These are phyloP conservation scores for Orbilia javanica DNA, from an alignment of 2,329 filamentous ascomycete species.

Conservation along the genomic window DNA sequence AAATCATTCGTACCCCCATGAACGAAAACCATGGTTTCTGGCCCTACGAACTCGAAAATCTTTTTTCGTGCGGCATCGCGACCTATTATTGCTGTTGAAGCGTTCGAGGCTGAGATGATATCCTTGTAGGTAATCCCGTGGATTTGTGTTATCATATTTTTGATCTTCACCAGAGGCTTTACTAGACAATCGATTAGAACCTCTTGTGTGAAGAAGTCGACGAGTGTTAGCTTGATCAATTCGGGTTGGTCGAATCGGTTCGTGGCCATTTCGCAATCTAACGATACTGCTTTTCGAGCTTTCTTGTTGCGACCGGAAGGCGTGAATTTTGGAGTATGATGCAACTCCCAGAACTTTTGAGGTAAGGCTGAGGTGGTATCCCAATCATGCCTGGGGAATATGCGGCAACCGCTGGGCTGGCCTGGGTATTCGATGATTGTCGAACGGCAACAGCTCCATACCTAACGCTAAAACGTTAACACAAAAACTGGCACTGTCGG, in stretches of 20 bases:
- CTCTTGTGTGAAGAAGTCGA: conserved; percentile 70
- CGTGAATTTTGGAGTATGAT: conserved; percentile 37
- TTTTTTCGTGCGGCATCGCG: conserved; percentile 66
- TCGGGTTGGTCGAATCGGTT: conserved; percentile 67
- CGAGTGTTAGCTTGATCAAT: conserved; percentile 69
- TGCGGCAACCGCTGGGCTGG: conserved; percentile 35
- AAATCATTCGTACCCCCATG: conserved; percentile 68
- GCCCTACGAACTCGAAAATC: conserved; percentile 67
- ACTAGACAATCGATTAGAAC: conserved; percentile 70
- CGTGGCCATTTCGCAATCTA: conserved; percentile 73
- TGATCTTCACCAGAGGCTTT: conserved; percentile 67
- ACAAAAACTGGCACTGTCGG: background rate
- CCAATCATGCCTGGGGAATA: conserved; percentile 46
- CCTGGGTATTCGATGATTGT: conserved; percentile 38
- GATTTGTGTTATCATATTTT: conserved; percentile 69
- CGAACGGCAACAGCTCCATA: conserved; percentile 42
- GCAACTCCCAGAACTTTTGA: conserved; percentile 46
- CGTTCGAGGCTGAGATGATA: conserved; percentile 65
- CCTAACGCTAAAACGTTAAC: background rate
- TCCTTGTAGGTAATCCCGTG: conserved; percentile 68
- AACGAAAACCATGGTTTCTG: conserved; percentile 68
- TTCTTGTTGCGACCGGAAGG: background rate
- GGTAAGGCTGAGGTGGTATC: conserved; percentile 38
- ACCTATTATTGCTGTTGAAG: conserved; percentile 65
- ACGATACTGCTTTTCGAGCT: conserved; percentile 64